Conservation (phyloP, 768 basidiomycete species). For the Galerina sulciceps region DNA sequence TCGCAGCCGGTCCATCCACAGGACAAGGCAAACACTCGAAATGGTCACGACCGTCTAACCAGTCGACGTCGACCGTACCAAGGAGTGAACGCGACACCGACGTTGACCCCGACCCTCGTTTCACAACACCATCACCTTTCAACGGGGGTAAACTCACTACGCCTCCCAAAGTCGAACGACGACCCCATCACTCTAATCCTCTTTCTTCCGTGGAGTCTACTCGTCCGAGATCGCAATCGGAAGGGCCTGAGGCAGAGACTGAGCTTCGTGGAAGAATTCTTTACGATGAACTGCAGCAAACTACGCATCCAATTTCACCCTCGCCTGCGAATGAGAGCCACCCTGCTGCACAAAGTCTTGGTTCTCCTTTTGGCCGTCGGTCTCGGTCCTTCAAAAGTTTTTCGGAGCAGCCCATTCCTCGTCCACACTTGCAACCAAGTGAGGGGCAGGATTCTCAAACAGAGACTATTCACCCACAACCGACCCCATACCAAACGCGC, state of each 20-base stretch:
- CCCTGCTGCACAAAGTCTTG: neutral
- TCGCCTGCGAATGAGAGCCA: too few species aligned
- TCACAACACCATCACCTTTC: conserved; percentile 4
- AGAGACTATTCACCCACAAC: neutral
- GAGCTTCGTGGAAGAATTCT: neutral
- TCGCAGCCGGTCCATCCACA: conserved; percentile 5
- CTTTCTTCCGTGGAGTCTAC: too few species aligned
- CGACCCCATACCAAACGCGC: neutral
- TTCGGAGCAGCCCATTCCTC: too few species aligned
- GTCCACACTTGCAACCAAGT: too few species aligned
- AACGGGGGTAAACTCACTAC: neutral
- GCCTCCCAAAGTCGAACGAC: neutral
- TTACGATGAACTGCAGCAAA: neutral
- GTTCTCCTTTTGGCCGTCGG: neutral
- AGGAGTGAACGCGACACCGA: neutral
- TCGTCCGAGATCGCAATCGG: too few species aligned
- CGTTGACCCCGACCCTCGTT: conserved; percentile 3
- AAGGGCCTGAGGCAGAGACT: too few species aligned
- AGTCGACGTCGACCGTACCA: neutral
- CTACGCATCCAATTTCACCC: too few species aligned
- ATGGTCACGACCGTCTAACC: neutral
- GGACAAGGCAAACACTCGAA: conserved; percentile 1
- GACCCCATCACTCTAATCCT: neutral
- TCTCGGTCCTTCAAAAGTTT: too few species aligned
- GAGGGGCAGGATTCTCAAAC: neutral